A percentile compares a stretch with the other conserved stretches of the same genome.
These are phyloP conservation scores for Maudiozyma barnettii DNA, from an alignment of 805 yeast species.

Conservation along the genomic window DNA sequence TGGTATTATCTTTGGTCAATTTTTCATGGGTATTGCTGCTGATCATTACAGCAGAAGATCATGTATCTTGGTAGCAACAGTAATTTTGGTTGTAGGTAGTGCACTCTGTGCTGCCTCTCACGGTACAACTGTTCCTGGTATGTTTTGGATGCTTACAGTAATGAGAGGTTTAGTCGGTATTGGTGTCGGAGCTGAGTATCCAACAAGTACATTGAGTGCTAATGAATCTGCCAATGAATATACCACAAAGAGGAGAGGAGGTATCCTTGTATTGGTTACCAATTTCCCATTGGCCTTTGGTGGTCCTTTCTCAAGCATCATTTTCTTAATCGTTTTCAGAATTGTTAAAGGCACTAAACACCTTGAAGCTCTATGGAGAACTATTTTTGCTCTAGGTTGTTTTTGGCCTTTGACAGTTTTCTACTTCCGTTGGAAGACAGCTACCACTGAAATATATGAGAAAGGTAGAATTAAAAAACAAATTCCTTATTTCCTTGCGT, in stretches of 20 bases:
- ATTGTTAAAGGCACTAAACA: constrained; percentile 2
- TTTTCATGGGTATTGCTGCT: constrained; percentile 5
- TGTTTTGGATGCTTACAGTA: constrained; percentile 5
- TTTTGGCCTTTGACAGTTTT: constrained; percentile 4
- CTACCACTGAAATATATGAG: constrained; percentile 3
- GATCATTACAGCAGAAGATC: constrained; percentile 3
- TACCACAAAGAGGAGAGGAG: constrained; percentile 3
- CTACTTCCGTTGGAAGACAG: constrained; percentile 5
- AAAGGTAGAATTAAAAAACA: constrained; percentile 4
- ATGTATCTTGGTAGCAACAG: constrained; percentile 3
- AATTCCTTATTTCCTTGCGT: constrained; percentile 2
- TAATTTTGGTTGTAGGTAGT: constrained; percentile 3
- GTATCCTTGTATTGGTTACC: constrained; percentile 2
- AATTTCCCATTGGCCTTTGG: constrained; percentile 3
- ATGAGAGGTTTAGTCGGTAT: constrained; percentile 5
- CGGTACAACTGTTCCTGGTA: constrained; percentile 3
- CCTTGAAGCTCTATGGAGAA: constrained; percentile 3
- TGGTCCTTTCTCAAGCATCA: constrained; percentile 1
- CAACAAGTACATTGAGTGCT: constrained; percentile 4
- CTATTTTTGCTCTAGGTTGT: constrained; percentile 3
- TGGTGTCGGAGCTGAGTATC: constrained; percentile 5
- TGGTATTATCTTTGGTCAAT: constrained; percentile 5
- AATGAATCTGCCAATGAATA: constrained; percentile 5
- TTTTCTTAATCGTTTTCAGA: constrained; percentile 2
- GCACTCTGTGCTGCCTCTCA: constrained; percentile 4